Evolutionary conservation across 2,329 filamentous ascomycete species (phyloP), one percentile per base, ranked within the genome.

Genomic region (Phyllosticta citriasiana): DNA sequence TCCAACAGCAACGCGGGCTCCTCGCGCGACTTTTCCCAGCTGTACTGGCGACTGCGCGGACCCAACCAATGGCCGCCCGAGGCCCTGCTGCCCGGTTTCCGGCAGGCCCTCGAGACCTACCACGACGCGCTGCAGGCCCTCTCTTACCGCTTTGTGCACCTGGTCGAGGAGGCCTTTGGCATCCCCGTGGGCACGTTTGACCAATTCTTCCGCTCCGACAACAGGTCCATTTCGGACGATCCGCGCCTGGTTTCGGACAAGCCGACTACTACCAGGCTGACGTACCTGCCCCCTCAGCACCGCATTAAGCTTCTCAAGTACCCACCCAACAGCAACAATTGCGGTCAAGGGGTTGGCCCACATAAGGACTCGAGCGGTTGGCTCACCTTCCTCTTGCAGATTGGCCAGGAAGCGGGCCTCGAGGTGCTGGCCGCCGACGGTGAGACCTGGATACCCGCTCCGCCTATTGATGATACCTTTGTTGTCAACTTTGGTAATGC

Each of bases 341-440:
- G 33, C 7, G 53, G 53, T 40, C 82, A 85, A 70, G 83, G 83
- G 1, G 82, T 86, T 1, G 84, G 83, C 0, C 79, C 84, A 0
- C 83, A 86, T 71, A 85, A 85, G 66, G 82, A 84, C 68, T 85
- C 80, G 0, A 84, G 82, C 0, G 83, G 83, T 3, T 86, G 82
- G 82, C 83, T 84, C 74, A 86, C 84, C 0, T 86, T 87, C 64
- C 77, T 87, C 3, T 78, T 84, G 1, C 84, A 87, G 68, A 80
- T 83, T 6, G 82, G 80, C 0, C 77, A 79, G 2, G 78, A 81
- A 3, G 72, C 76, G 50, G 79, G 82, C 0, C 71, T 84, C 0
- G 79, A 84, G 66, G 80, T 79, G 0, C 75, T 84, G 16, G 79
- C 79, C 62, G 73, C 75, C 51, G 66, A 67, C 0, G 80, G 79